Base-by-base conservation (phyloP, 2,329 filamentous ascomycete genomes). In the Fusarium nanum region DNA sequence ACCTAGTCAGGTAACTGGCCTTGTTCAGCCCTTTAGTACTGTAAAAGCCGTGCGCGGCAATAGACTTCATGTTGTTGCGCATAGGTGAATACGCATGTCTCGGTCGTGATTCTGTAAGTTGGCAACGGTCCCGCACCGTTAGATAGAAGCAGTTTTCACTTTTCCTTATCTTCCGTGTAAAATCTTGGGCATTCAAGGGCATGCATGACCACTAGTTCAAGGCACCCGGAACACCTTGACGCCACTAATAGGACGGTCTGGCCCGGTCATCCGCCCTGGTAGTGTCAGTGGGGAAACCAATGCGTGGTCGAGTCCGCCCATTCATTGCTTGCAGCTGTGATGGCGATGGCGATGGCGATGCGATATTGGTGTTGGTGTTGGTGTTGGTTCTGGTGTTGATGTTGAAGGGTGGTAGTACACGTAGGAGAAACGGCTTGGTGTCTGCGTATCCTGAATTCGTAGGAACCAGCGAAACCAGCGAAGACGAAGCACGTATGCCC, bases 181-280 rank as follows among this genome's bases (percentile, higher is more conserved):
- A 52, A 53, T 20, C 13, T 27, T 40, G 27, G 13, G 49, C 41
- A 22, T n/a, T 23, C 45, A 25, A 16, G 23, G 28, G 37, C 41
- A 49, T 13, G 27, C 20, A 42, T 23, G 27, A 32, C 40, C 49
- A 62, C 34, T 63, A 63, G 48, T 28, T 52, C 52, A 67, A 52
- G 67, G 67, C 45, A 70, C 56, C 40, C 34, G 25, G 37, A 41
- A 32, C 22, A 45, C 37, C 25, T 64, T 44, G 28, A 64, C 67
- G 62, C 67, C 63, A 71, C 67, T 40, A 20, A 50, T 13, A 47
- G 13, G 45, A 53, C 60, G 55, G 55, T 50, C 47, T 56, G 57
- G 49, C 67, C 67, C 61, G 60, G 46, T 52, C 66, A 56, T 54
- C 50, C 61, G 53, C 49, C 48, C 45, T 70, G 23, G 46, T 45